A percentile compares a stretch with the other conserved stretches of the same genome.
These are phyloP conservation scores for Zygosaccharomyces kombuchaensis DNA, from an alignment of 805 yeast genomes.

Conservation along the genomic window DNA sequence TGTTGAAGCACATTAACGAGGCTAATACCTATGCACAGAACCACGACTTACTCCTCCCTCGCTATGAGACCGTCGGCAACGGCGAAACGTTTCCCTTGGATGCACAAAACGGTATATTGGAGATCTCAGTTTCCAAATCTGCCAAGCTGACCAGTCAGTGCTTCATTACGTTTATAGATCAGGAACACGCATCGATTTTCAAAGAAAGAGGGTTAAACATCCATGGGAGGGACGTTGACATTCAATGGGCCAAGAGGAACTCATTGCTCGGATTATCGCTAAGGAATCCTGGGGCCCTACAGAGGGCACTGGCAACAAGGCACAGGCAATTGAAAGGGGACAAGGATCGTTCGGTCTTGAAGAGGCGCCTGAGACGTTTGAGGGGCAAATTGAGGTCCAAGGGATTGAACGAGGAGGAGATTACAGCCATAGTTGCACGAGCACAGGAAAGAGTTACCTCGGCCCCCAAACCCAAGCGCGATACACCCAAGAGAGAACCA, in stretches of 20 bases:
- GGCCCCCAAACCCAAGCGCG: not conserved
- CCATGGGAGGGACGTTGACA: slow-evolving; percentile 18
- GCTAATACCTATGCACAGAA: slow-evolving; percentile 16
- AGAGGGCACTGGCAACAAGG: slow-evolving; percentile 15
- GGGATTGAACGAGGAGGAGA: slow-evolving; percentile 17
- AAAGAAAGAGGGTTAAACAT: slow-evolving; percentile 12
- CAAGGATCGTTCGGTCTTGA: slow-evolving; percentile 10
- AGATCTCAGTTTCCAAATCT: slow-evolving; percentile 18
- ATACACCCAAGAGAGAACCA: not conserved
- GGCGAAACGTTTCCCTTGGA: slow-evolving; percentile 15
- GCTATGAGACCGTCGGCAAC: slow-evolving; percentile 8
- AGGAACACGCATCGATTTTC: slow-evolving; percentile 16
- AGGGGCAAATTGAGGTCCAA: slow-evolving; percentile 22
- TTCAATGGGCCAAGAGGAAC: slow-evolving; percentile 23
- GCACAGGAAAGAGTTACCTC: too few species aligned
- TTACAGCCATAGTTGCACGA: not conserved
- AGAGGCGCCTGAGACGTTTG: slow-evolving; percentile 26
- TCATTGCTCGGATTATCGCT: slow-evolving; percentile 21
- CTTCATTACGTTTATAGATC: slow-evolving; percentile 25
- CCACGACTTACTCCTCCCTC: slow-evolving; percentile 14
- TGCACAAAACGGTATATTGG: slow-evolving; percentile 15
- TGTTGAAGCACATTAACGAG: slow-evolving; percentile 19
- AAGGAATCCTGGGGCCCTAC: slow-evolving; percentile 5
- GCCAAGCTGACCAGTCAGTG: slow-evolving; percentile 16
- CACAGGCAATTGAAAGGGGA: not conserved